phyloP scores from a whole-genome alignment of 352 stramenopile species.

The Pythium guiyangense region DNA sequence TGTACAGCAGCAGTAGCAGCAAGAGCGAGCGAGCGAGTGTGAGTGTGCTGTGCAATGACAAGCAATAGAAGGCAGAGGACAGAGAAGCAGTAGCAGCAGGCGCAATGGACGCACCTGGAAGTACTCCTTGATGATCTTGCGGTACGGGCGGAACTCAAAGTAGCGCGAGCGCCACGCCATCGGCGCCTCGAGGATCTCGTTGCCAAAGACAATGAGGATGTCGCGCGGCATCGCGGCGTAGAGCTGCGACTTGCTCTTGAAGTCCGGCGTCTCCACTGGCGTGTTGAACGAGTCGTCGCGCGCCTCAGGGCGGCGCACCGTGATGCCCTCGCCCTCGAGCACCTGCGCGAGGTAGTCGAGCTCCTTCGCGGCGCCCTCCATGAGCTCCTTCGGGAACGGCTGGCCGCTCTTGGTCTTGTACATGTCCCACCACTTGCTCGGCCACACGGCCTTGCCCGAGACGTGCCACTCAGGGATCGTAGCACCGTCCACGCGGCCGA shows the following conservation, averaged over 20 bases:
- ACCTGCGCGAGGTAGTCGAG: constrained; percentile 86
- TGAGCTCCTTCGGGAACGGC: constrained; percentile 74
- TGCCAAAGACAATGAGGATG: constrained; percentile 87
- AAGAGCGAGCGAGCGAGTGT: background rate
- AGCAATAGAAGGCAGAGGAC: too few species aligned
- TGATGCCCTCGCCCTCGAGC: constrained; percentile 79
- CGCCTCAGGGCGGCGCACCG: constrained; percentile 75
- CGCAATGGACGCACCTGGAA: constrained; percentile 44
- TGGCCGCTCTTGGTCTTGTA: constrained; percentile 83
- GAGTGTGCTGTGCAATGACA: too few species aligned
- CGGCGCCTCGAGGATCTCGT: constrained; percentile 87
- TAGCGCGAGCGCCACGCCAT: constrained; percentile 89
- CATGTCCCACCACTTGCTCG: constrained; percentile 87
- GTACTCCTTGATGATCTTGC: constrained; percentile 89
- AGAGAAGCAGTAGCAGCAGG: background rate
- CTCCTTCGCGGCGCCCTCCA: constrained; percentile 68
- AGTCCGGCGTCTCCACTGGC: constrained; percentile 78
- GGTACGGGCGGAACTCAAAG: constrained; percentile 89
- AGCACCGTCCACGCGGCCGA: constrained; percentile 84
- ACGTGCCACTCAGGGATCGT: constrained; percentile 91
- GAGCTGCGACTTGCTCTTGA: constrained; percentile 76
- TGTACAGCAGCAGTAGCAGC: constrained; percentile 7
- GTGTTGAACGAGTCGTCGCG: constrained; percentile 63
- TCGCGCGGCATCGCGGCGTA: constrained; percentile 89
- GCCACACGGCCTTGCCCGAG: constrained; percentile 87